phyloP scores from a whole-genome alignment of 2,329 filamentous ascomycete genomes.

The Sordariomycetes sp. region DNA sequence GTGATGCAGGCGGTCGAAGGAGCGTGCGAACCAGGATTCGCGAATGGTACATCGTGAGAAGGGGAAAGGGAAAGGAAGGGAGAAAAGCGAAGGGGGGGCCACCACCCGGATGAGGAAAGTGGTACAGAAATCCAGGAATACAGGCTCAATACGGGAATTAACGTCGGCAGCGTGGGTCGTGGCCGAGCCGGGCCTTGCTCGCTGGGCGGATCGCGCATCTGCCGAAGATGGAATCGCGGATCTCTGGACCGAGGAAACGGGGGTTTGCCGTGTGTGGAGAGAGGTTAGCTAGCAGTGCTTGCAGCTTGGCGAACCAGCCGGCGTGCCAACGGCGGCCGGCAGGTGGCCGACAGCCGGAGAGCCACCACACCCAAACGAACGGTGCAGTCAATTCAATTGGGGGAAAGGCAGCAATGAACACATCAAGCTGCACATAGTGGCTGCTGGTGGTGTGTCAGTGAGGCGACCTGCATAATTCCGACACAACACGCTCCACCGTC shows the following conservation, averaged over 20 bases:
- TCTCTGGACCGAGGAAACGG: neutral
- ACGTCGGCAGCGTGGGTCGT: neutral
- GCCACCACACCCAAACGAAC: no score
- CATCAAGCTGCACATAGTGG: neutral
- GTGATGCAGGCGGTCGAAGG: slow-evolving; percentile 8
- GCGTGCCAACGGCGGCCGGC: neutral
- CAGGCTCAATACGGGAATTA: slow-evolving; percentile 3
- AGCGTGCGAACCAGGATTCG: slow-evolving; percentile 6
- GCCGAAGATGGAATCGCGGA: neutral
- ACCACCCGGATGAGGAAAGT: neutral
- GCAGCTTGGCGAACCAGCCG: neutral
- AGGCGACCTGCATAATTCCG: neutral
- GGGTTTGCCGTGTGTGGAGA: neutral
- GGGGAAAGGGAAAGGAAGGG: slow-evolving; percentile 5
- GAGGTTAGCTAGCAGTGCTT: neutral
- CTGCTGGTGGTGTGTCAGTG: neutral
- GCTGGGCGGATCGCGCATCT: neutral
- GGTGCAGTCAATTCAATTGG: no score
- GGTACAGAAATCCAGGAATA: slow-evolving; percentile 1
- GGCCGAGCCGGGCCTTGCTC: neutral
- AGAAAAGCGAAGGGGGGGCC: neutral
- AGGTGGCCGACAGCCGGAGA: neutral
- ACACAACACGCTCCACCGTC: neutral
- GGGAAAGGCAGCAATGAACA: no score
- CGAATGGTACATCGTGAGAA: slow-evolving; percentile 4